phyloP scores from a whole-genome alignment of 192 early-diverging fungal genomes.

The Rhizoclosmatium globosum region DNA sequence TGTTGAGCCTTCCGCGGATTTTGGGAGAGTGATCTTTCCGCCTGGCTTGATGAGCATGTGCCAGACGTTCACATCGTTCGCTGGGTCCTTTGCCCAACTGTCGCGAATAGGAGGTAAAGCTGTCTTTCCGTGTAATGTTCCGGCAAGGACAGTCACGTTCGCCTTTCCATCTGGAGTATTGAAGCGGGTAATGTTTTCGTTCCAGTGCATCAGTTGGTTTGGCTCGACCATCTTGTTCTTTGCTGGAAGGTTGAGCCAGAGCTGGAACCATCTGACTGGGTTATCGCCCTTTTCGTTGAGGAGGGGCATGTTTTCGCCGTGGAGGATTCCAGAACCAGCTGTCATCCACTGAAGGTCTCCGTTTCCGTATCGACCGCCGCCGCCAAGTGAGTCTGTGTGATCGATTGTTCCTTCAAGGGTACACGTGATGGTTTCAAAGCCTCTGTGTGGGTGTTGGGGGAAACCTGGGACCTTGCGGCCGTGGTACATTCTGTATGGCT shows the following conservation, averaged over 20 bases:
- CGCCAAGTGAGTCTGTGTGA: conserved; percentile 69
- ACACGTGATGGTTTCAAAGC: conserved; percentile 74
- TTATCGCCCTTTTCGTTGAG: too few species aligned
- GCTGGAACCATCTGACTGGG: too few species aligned
- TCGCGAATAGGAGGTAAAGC: conserved; percentile 1
- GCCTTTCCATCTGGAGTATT: conserved; percentile 57
- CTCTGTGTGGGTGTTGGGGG: conserved; percentile 47
- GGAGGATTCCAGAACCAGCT: too few species aligned
- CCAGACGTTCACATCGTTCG: conserved; percentile 26
- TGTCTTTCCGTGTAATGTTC: conserved; percentile 54
- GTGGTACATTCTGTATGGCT: conserved; percentile 26
- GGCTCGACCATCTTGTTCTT: too few species aligned
- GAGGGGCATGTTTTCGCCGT: too few species aligned
- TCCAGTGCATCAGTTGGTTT: conserved; percentile 34
- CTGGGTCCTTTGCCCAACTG: conserved; percentile 25
- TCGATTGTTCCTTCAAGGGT: conserved; percentile 65
- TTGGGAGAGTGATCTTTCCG: conserved; percentile 59
- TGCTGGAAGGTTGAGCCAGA: too few species aligned
- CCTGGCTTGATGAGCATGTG: conserved; percentile 54
- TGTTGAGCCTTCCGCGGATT: not conserved
- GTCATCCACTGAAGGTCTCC: too few species aligned
- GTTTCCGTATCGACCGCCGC: conserved; percentile 54
- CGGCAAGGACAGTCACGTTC: conserved; percentile 86
- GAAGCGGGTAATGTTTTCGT: conserved; percentile 68
- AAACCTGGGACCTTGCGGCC: conserved; percentile 24